A percentile compares a stretch with the other conserved stretches of the same genome.
Conservation (phyloP, 306 rosid species). For the Begonia fuchsioides region DNA sequence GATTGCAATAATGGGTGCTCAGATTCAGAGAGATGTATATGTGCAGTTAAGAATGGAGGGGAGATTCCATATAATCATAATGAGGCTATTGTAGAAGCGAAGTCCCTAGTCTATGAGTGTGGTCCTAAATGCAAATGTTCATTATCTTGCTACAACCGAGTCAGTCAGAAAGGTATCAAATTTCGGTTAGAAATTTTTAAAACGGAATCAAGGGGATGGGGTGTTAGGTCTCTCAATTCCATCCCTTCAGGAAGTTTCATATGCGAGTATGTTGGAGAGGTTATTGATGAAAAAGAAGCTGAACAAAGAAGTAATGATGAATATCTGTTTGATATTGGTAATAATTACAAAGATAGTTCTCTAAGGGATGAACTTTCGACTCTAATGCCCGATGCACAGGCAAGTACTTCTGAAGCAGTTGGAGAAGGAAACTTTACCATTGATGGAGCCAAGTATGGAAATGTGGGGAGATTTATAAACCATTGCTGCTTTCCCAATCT, state of each 20-base stretch:
- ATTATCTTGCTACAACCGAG: constrained; percentile 68
- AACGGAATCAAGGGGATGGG: constrained; percentile 80
- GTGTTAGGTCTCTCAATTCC: constrained; percentile 81
- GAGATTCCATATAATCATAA: constrained; percentile 72
- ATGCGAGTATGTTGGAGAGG: constrained; percentile 87
- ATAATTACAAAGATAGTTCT: constrained; percentile 30
- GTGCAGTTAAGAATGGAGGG: constrained; percentile 69
- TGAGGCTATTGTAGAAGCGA: constrained; percentile 75
- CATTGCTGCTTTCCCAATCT: constrained; percentile 95
- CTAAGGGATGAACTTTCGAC: constrained; percentile 64
- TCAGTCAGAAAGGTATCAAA: constrained; percentile 63
- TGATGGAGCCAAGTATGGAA: constrained; percentile 66
- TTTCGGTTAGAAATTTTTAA: constrained; percentile 80
- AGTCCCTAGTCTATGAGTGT: constrained; percentile 82
- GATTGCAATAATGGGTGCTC: constrained; percentile 60
- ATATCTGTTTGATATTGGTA: constrained; percentile 85
- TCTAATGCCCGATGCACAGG: constrained; percentile 38
- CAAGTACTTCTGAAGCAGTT: constrained; percentile 30
- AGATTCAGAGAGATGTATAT: constrained; percentile 48
- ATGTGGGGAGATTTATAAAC: constrained; percentile 84
- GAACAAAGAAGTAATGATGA: constrained; percentile 77
- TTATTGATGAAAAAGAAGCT: constrained; percentile 78
- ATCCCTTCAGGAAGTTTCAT: constrained; percentile 87
- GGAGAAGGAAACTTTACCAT: constrained; percentile 62
- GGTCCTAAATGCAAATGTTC: constrained; percentile 73